Evolutionary conservation across 2,329 filamentous ascomycete genomes (phyloP).

Genomic region (Aspergillus fischeri): DNA sequence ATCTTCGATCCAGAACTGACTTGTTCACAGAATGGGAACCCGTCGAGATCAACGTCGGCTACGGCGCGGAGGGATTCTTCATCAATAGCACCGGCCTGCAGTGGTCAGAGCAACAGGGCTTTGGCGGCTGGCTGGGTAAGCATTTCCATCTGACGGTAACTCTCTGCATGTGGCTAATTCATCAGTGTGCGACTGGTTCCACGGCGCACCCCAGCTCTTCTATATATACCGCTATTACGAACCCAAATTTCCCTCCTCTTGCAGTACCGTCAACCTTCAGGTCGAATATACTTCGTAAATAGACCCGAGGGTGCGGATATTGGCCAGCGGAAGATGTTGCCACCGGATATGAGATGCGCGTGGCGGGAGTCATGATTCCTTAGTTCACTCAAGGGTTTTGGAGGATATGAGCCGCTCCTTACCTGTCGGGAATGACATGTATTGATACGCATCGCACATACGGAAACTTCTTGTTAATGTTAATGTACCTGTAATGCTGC

Average conservation of each 20-base stretch:
- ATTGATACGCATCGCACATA: not conserved
- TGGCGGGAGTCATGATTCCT: constrained; percentile 2
- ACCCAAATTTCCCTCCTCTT: constrained; percentile 27
- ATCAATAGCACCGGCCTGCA: constrained; percentile 24
- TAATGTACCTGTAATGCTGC: not conserved
- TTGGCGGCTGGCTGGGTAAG: constrained; percentile 40
- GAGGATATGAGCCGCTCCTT: not conserved
- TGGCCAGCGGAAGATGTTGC: not conserved
- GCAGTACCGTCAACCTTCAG: constrained; percentile 30
- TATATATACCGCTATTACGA: constrained; percentile 25
- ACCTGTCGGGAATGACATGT: not conserved
- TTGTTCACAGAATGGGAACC: constrained; percentile 31
- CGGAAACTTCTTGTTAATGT: not conserved
- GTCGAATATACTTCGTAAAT: constrained; percentile 22
- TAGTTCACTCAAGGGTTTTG: not conserved
- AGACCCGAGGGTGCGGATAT: constrained; percentile 4
- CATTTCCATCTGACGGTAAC: not conserved
- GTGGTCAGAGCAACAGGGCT: constrained; percentile 27
- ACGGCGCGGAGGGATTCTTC: constrained; percentile 28
- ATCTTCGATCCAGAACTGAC: not conserved
- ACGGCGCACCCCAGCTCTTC: constrained; percentile 39
- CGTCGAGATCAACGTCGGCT: constrained; percentile 33
- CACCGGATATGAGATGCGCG: constrained; percentile 11
- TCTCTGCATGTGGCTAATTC: not conserved
- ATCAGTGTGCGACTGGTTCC: constrained; percentile 39